phyloP scores from a whole-genome alignment of 352 stramenopile genomes.

The Globisporangium solare region DNA sequence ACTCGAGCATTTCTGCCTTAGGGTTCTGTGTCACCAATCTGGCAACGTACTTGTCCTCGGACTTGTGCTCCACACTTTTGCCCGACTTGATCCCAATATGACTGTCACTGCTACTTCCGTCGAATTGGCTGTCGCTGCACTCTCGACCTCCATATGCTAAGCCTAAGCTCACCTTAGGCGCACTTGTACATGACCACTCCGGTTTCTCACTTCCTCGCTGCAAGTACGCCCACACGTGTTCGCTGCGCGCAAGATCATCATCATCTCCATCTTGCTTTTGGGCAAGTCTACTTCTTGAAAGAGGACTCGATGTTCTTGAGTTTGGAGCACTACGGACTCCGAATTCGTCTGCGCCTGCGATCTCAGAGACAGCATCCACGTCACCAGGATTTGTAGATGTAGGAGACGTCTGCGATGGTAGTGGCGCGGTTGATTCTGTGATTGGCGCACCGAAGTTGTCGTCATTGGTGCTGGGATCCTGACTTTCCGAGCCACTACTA shows the following conservation, averaged over 20 bases:
- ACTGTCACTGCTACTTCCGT: constrained; percentile 4
- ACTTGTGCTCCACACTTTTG: not conserved
- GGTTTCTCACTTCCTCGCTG: constrained; percentile 23
- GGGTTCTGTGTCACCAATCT: constrained; percentile 11
- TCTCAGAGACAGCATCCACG: not conserved
- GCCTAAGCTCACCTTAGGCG: constrained; percentile 41
- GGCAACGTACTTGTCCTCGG: constrained; percentile 1
- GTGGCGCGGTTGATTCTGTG: not conserved
- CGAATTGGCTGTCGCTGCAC: constrained; percentile 10
- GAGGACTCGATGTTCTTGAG: constrained; percentile 13
- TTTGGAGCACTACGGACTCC: constrained; percentile 5
- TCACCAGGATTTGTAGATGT: not conserved
- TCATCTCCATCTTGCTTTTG: constrained; percentile 5
- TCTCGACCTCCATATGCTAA: constrained; percentile 41
- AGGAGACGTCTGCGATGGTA: constrained; percentile 1
- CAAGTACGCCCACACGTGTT: constrained; percentile 16
- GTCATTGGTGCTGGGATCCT: not conserved
- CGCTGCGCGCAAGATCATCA: constrained; percentile 10
- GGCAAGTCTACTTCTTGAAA: not conserved
- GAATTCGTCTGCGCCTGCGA: constrained; percentile 4
- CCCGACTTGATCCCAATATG: constrained; percentile 3
- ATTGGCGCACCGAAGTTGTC: not conserved
- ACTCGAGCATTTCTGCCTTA: constrained; percentile 18
- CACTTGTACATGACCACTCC: constrained; percentile 28
- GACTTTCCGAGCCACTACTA: constrained; percentile 1